These are phyloP conservation scores for Stephanocyclus meneghinianus DNA, from an alignment of 352 stramenopile species.

Conservation along the genomic window DNA sequence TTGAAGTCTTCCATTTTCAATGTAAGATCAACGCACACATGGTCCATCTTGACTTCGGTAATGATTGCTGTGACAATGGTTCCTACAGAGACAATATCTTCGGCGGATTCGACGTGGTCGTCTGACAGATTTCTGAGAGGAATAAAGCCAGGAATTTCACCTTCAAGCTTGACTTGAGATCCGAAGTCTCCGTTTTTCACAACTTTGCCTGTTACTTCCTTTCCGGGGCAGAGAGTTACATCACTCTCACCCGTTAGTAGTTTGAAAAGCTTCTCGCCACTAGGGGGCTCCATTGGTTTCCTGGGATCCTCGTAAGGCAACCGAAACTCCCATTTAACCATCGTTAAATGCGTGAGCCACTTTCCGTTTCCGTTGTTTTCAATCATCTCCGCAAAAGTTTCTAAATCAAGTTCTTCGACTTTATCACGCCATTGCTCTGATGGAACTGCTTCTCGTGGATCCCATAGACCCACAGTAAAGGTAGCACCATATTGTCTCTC, in stretches of 20 bases:
- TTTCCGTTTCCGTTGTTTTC: constrained; percentile 71
- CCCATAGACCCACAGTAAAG: constrained; percentile 75
- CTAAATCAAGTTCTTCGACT: constrained; percentile 83
- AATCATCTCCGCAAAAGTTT: constrained; percentile 82
- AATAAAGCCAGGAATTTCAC: constrained; percentile 81
- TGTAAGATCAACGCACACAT: constrained; percentile 82
- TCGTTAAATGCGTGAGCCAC: constrained; percentile 79
- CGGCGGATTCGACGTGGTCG: constrained; percentile 79
- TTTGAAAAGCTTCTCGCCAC: constrained; percentile 76
- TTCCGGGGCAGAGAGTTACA: constrained; percentile 75
- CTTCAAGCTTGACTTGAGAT: constrained; percentile 80
- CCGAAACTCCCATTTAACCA: constrained; percentile 85
- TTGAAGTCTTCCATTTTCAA: constrained; percentile 82
- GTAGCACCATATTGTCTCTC: constrained; percentile 69
- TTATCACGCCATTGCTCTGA: constrained; percentile 77
- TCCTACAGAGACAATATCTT: constrained; percentile 78
- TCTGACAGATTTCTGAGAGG: constrained; percentile 78
- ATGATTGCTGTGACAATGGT: constrained; percentile 80
- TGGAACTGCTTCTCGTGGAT: constrained; percentile 71
- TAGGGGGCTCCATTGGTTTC: constrained; percentile 76
- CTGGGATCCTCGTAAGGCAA: constrained; percentile 79
- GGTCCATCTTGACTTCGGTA: constrained; percentile 84
- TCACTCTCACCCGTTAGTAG: constrained; percentile 81
- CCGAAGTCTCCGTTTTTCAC: constrained; percentile 81
- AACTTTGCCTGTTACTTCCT: constrained; percentile 81